Evolutionary conservation across 2,329 filamentous ascomycete species (phyloP).

Genomic region (Albifimbria verrucaria): DNA sequence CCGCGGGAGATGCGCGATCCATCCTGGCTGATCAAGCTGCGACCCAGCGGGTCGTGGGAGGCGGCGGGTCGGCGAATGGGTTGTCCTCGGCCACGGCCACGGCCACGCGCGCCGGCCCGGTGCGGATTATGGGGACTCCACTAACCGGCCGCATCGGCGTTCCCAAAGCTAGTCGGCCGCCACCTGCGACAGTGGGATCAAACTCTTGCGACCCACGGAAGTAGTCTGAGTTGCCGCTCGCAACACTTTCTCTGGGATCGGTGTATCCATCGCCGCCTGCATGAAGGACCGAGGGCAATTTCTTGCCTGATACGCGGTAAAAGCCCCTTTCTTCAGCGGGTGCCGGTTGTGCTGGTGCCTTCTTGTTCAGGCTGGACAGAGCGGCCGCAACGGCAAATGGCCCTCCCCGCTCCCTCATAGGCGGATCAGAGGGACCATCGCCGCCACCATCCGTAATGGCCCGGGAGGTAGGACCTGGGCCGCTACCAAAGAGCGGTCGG

Average conservation of each 20-base stretch:
- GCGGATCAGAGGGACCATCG: conserved; percentile 15
- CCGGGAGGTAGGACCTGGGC: conserved; percentile 13
- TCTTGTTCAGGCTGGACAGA: conserved; percentile 43
- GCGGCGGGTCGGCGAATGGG: conserved; percentile 12
- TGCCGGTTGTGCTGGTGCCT: conserved; percentile 28
- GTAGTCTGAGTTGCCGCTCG: conserved; percentile 50
- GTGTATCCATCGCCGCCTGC: conserved; percentile 62
- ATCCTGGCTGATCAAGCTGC: conserved; percentile 32
- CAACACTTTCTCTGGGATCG: conserved; percentile 41
- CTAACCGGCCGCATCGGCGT: conserved; percentile 59
- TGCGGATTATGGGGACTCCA: conserved; percentile 57
- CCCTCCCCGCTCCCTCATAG: conserved; percentile 45
- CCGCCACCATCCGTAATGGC: conserved; percentile 23
- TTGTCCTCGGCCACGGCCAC: conserved; percentile 47
- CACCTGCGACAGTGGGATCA: conserved; percentile 27
- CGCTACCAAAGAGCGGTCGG: conserved; percentile 40
- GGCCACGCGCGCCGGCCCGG: conserved; percentile 64
- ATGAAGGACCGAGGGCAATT: conserved; percentile 60
- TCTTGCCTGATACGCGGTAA: conserved; percentile 62
- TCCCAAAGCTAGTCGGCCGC: conserved; percentile 48
- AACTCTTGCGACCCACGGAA: conserved; percentile 52
- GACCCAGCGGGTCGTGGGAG: conserved; percentile 31
- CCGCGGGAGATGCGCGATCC: conserved; percentile 25
- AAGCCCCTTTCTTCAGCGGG: conserved; percentile 55
- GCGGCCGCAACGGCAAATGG: conserved; percentile 42